Base-by-base conservation (phyloP, 116 monocot genomes). In the Zostera marina region DNA sequence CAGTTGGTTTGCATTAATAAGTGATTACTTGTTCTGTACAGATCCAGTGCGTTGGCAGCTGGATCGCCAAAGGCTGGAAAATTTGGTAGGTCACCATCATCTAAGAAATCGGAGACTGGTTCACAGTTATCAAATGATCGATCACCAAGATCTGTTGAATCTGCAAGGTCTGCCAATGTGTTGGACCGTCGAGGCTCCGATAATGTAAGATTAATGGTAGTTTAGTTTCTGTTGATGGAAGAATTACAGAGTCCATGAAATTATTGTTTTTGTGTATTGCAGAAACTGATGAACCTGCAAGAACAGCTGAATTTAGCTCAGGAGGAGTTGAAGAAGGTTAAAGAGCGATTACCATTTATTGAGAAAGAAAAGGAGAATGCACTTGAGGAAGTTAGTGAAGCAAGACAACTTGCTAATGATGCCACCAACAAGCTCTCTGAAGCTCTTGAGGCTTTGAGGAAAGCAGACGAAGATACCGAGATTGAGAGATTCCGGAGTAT, bases 251-350 rank as follows among this genome's bases (percentile, higher is more conserved):
- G 2, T 12, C 32, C 0, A 32, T 32, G 32, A 9, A 53, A n/a
- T 53, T 19, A 53, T 53, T 9, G 9, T 26, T 13, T 48, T n/a
- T 21, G 13, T 43, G 9, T 65, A 9, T 0, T 66, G 58, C 32
- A 83, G 83, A 75, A 74, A 58, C 83, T 61, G 59, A 14, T 63
- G 1, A 78, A 81, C 60, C 54, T 88, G 19, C 88, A 88, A 46
- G 58, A 74, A 23, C 70, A 84, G 63, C 59, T 79, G 11, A 54
- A 44, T 56, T 43, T 44, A 11, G 71, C 59, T 19, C 72, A 81
- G 65, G 83, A 83, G 46, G 83, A 93, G 6, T 62, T 93, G 11
- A 83, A 79, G 81, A 81, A 81, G 45, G 76, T 74, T 6, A 78
- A 81, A 64, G 92, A 81, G 57, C 70, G 66, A 12, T 56, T 93